Base-by-base conservation (phyloP, 164 flowering plant genomes). In the Nelumbo lutea region DNA sequence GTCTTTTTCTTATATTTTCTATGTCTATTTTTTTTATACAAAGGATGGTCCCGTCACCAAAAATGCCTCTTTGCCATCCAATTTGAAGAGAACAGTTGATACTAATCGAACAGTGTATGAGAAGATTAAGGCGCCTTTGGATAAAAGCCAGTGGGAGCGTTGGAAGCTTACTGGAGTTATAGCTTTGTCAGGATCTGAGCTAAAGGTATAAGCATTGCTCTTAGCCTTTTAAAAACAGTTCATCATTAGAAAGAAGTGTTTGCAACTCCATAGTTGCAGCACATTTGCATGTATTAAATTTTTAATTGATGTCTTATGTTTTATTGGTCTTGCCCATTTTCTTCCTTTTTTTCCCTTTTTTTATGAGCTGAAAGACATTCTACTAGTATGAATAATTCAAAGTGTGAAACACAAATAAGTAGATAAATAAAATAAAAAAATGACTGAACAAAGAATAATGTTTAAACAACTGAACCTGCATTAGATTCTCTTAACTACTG, bases 101-200 rank as follows among this genome's bases (percentile, higher is more conserved):
- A 55, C 66, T 53, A 48, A 60, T 14, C 62, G 59, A 46, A 66
- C 11, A 57, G 15, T 9, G 48, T 51, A 44, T 0, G 73, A 70
- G 6, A 80, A 78, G 70, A 45, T 53, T 14, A 74, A 55, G 59
- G 69, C 50, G 63, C 44, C 71, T 5, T 67, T 84, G 68, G 79
- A 74, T 44, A 87, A 86, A 78, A 78, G 68, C 41, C 72, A 82
- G 46, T 52, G 64, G 9, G 86, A 87, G n/a, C 83, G 87, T 9
- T 91, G 97, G 96, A 89, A 84, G 77, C 76, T 76, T 9, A 88
- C 96, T 74, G 90, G 93, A 64, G 84, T 91, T 52, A 64, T 91
- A 13, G 90, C 84, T 53, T 74, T 94, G 70, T 77, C 91, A 65
- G 82, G 80, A 41, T 71, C 67, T 76, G 67, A 77, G 67, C 79